Conservation (phyloP, 1,284 basidiomycete species). For the Leccinum olivaceoglutinosum region DNA sequence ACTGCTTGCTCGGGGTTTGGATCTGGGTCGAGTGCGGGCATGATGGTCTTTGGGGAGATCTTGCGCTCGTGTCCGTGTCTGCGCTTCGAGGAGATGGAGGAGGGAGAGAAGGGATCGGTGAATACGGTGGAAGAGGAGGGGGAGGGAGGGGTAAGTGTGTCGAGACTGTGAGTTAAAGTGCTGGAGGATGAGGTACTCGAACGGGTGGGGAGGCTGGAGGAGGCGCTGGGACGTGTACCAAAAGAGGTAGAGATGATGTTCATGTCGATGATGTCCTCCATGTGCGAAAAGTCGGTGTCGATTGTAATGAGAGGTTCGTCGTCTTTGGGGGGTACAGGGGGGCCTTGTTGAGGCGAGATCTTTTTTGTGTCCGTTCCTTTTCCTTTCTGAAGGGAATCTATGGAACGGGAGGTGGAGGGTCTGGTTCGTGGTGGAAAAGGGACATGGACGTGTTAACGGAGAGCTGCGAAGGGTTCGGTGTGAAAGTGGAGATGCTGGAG, state of each 20-base stretch:
- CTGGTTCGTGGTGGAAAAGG: constrained; percentile 6
- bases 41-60: constrained; percentile 43
- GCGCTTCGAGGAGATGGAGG: constrained; percentile 7
- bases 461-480: constrained; percentile 20
- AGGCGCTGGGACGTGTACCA: neutral
- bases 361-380: constrained; percentile 17
- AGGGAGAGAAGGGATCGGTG: constrained; percentile 10
- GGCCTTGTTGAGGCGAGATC: constrained; percentile 20
- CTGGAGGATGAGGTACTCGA: constrained; percentile 7
- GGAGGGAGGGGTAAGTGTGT: constrained; percentile 31
- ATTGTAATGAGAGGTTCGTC: constrained; percentile 35
- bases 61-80: constrained; percentile 26
- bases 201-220: too few relatives aligned
- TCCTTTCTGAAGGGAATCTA: constrained; percentile 26
- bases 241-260: constrained; percentile 8
- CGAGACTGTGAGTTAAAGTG: constrained; percentile 5
- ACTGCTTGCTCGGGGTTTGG: constrained; percentile 6
- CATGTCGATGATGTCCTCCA: constrained; percentile 78
- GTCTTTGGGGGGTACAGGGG: constrained; percentile 17
- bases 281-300: constrained; percentile 75
- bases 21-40: constrained; percentile 6
- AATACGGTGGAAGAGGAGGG: constrained; percentile 31
- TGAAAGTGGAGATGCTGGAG: constrained; percentile 6
- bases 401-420: constrained; percentile 14
- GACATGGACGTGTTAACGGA: constrained; percentile 21